Percentiles rank a stretch among this genome's conserved stretches.
These are phyloP conservation scores for Chlorokybus atmophyticus DNA, from an alignment of 139 green algal species.

Conservation along the genomic window DNA sequence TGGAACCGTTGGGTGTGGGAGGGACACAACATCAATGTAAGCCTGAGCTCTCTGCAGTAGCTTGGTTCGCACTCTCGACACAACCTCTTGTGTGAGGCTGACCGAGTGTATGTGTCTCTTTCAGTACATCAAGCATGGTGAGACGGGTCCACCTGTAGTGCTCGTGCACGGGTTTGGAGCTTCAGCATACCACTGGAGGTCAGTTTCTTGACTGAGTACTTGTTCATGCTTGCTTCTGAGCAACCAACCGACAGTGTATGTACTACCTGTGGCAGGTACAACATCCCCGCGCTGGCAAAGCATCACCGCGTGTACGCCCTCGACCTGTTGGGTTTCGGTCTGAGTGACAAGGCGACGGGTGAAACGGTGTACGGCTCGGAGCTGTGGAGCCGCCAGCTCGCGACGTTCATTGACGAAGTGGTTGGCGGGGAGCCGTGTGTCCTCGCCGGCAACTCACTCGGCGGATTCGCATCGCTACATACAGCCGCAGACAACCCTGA, in stretches of 20 bases:
- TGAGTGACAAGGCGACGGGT: conserved; percentile 22
- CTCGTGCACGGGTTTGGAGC: conserved; percentile 27
- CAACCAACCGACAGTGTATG: background rate
- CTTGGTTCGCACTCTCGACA: too few relatives aligned
- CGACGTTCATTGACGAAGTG: conserved; percentile 21
- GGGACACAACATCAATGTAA: too few relatives aligned
- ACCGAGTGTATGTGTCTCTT: too few relatives aligned
- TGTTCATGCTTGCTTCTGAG: background rate
- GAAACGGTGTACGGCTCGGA: conserved; percentile 16
- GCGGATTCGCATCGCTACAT: conserved; percentile 18
- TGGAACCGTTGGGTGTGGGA: too few relatives aligned
- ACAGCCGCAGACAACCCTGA: conserved; percentile 16
- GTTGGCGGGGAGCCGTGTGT: conserved; percentile 17
- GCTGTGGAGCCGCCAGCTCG: conserved; percentile 16
- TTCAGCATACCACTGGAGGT: conserved; percentile 23
- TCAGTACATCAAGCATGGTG: conserved; percentile 4
- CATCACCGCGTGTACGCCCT: conserved; percentile 21
- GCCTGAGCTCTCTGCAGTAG: too few relatives aligned
- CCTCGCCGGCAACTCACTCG: conserved; percentile 24
- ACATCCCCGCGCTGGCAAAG: conserved; percentile 17
- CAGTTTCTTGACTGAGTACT: background rate
- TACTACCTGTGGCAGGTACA: conserved; percentile 11
- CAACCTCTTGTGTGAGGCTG: too few relatives aligned
- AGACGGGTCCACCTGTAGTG: conserved; percentile 15
- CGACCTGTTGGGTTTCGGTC: conserved; percentile 24